Base-by-base conservation (phyloP, 306 rosid species). In the Crotalaria pallida region DNA sequence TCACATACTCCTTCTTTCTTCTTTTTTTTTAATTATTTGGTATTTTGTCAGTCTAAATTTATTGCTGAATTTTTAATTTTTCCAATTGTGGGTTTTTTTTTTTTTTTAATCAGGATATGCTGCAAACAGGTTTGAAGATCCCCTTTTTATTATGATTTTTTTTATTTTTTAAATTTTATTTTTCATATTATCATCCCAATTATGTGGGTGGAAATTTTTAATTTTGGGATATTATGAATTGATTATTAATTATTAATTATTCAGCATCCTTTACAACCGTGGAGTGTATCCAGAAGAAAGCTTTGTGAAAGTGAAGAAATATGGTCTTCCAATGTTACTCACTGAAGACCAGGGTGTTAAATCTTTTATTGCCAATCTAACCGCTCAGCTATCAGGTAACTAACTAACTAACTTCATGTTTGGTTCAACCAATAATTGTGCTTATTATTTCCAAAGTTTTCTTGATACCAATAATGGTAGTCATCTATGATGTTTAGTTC, bases 241-340 rank as follows among this genome's bases (percentile, higher is more conserved):
- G 52, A n/a, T n/a, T n/a, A n/a, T n/a, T n/a, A n/a, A n/a, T n/a
- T n/a, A 45, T 65, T 22, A 59, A 0, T 58, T 44, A 26, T 56
- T 51, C 69, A 91, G 97, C 29, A 92, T 92, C 75, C 91, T 92
- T 24, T 92, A 87, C 70, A 92, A 92, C 57, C 89, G 97, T 3
- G 97, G 89, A 75, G 92, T 94, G 55, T 95, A 95, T 83, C 97
- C 99, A 11, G 99, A 95, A 70, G 99, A 95, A 63, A 89, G 96
- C 53, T 95, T 91, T 81, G 91, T 34, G 36, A 95, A 88, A 75
- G 92, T 95, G 58, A 95, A 95, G 90, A 95, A 95, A 76, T 95
- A 91, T 73, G 99, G 99, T 10, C 91, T 91, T 26, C 99, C 99
- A 0, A 83, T 91, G 97, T 74, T 95, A 85, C 97, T 95, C 61